These are phyloP conservation scores for Teratosphaeria nubilosa DNA, from an alignment of 2,329 filamentous ascomycete genomes.

Conservation along the genomic window DNA sequence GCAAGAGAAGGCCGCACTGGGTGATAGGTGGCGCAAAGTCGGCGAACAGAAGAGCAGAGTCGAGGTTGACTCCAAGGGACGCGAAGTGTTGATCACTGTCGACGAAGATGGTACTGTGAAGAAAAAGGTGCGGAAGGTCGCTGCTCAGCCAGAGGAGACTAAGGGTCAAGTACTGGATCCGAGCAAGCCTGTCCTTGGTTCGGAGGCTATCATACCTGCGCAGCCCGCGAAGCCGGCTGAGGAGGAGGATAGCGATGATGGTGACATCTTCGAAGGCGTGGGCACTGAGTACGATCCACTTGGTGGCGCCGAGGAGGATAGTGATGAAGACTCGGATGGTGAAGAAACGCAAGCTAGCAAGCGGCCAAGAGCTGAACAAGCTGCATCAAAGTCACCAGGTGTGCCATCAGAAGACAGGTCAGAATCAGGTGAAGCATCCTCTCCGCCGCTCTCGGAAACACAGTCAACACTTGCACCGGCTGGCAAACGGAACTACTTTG, in stretches of 20 bases:
- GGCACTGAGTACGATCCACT: slow-evolving; percentile 53
- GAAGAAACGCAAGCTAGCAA: not conserved
- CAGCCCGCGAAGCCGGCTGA: slow-evolving; percentile 1
- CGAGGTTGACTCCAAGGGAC: slow-evolving; percentile 44
- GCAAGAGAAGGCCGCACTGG: slow-evolving; percentile 32
- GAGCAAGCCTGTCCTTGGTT: slow-evolving; percentile 23
- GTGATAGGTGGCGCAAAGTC: slow-evolving; percentile 20
- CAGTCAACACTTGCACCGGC: not conserved
- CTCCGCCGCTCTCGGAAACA: not conserved
- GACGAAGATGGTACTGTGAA: slow-evolving; percentile 53
- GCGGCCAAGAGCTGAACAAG: not conserved
- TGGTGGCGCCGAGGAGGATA: slow-evolving; percentile 37
- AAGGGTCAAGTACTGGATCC: slow-evolving; percentile 18
- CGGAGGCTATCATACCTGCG: slow-evolving; percentile 21
- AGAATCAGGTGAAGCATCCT: not conserved
- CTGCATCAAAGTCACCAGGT: not conserved
- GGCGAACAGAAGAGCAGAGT: slow-evolving; percentile 44
- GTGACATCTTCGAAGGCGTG: slow-evolving; percentile 53
- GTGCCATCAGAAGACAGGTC: slow-evolving; percentile 1
- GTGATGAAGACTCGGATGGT: slow-evolving; percentile 26
- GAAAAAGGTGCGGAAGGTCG: slow-evolving; percentile 48
- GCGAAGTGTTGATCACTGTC: slow-evolving; percentile 50
- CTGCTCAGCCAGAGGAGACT: slow-evolving; percentile 22
- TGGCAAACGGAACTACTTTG: slow-evolving; percentile 28
- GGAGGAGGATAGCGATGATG: slow-evolving; percentile 40